These are phyloP conservation scores for Cytospora piceicola DNA, from an alignment of 2,329 filamentous ascomycete species.

Conservation along the genomic window DNA sequence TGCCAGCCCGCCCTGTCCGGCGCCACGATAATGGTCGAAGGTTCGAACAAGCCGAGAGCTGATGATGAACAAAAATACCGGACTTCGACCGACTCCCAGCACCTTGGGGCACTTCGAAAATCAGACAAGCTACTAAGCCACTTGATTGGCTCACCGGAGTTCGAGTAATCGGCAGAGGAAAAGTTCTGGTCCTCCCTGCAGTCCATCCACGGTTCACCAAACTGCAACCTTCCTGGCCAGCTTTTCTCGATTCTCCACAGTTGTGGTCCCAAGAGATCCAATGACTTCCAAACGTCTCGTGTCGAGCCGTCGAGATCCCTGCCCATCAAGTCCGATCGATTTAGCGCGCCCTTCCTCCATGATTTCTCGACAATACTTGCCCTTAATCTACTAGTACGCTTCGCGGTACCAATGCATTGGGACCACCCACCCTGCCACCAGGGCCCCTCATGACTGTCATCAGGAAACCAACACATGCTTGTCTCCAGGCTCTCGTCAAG, in stretches of 20 bases:
- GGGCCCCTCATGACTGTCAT: too few species aligned
- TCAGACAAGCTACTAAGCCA: slow-evolving; percentile 4
- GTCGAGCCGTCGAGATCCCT: slow-evolving; percentile 26
- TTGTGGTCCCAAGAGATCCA: slow-evolving; percentile 18
- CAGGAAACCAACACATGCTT: background rate
- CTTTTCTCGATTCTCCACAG: slow-evolving; percentile 19
- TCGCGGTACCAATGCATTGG: slow-evolving; percentile 17
- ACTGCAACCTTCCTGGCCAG: slow-evolving; percentile 5
- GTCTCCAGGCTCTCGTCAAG: background rate
- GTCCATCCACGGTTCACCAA: slow-evolving; percentile 5
- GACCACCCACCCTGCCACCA: too few species aligned
- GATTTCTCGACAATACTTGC: slow-evolving; percentile 11
- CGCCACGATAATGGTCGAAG: background rate
- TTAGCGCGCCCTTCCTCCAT: slow-evolving; percentile 20
- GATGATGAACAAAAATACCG: slow-evolving; percentile 15
- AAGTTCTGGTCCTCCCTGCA: background rate
- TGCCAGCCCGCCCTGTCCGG: slow-evolving; percentile 1
- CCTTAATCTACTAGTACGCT: background rate
- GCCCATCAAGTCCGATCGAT: slow-evolving; percentile 22
- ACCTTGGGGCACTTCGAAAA: background rate
- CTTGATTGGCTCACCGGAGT: slow-evolving; percentile 9
- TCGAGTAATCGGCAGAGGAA: background rate
- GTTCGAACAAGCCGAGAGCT: slow-evolving; percentile 6
- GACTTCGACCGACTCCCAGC: slow-evolving; percentile 20
- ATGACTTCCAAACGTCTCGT: slow-evolving; percentile 22